Base-by-base conservation (phyloP, 2,329 filamentous ascomycete species). In the Plenodomus biglobosus region DNA sequence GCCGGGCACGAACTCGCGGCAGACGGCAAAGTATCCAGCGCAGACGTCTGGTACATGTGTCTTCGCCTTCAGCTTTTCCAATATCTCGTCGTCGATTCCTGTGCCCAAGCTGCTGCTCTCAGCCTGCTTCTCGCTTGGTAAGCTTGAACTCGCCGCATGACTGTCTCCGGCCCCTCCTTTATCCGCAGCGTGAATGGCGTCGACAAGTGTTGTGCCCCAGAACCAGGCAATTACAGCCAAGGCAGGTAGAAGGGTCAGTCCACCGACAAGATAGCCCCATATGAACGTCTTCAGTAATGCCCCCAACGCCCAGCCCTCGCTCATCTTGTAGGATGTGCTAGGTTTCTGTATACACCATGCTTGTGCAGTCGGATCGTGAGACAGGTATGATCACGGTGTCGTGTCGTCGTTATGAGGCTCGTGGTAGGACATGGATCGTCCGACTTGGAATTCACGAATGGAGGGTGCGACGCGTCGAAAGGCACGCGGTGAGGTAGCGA, bases 11-110 rank as follows among this genome's bases (percentile, higher is more conserved):
- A 94, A 96, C 75, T 96, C 91, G 68, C 92, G 84, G 68, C 89
- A 95, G 15, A 96, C 90, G n/a, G 91, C 90, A 71, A 96, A 96
- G 75, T 95, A 96, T 16, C 91, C 92, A 8, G 91, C 88, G 1
- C 90, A 89, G 35, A 91, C 88, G 66, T 95, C 90, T 27, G 84
- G 79, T 49, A 90, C 86, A 55, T 85, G 80, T 17, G 79, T 50
- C 39, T 53, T 53, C 15, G 48, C 52, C 43, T 64, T 64, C 20
- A 64, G 42, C 36, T 60, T 57, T 38, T 61, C 58, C 40, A 64
- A 42, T 36, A 61, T 62, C 17, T 59, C 52, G 20, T 61, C 56
- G 24, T 64, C 61, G 34, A 64, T 44, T 3, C 56, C 61, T 19
- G 54, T 24, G 3, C 59, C 61, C 21, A 60, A 42, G 19, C 48